Base-by-base conservation (phyloP, 148 eudicot genomes). In the Oxyria digyna region DNA sequence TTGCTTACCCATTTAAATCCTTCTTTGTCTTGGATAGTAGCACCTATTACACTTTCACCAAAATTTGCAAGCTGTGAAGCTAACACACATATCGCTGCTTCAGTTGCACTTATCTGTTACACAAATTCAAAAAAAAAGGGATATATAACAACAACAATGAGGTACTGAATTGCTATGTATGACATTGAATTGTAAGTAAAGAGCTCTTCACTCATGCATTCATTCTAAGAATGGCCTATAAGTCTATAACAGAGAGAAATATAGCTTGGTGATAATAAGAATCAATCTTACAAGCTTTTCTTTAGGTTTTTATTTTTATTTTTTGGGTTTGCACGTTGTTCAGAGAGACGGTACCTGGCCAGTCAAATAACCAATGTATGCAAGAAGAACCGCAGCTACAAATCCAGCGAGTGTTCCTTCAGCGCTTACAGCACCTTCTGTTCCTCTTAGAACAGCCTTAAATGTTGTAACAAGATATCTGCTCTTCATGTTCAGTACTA, bases 381-480 rank as follows among this genome's bases (percentile, higher is more conserved):
- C 85, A 75, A 93, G 96, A 62, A 89, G 77, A 71, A 85, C 57
- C 17, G 98, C 82, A 70, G 96, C 98, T 26, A 93, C 26, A 69
- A 93, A 71, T 41, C 98, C 98, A 49, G 98, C 95, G 57, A 87
- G 10, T 43, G 96, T 93, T 82, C 98, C 98, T 74, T 93, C 98
- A 62, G 81, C 75, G 74, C 98, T 93, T 46, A 93, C 84, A 72
- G 98, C 96, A 55, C 98, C 98, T 87, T 93, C 98, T 18, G 96
- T 89, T 54, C 98, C 98, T 68, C 96, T 76, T 45, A 96, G 96
- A 57, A 93, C 98, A 54, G 86, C 77, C 81, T 93, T 93, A 71
- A 93, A 85, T 65, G 96, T 85, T 27, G 98, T 93, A 42, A 93
- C 87, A 14, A 93, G 83, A 74, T 93, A 89, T 75, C 98, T 93